Evolutionary conservation across 2,329 filamentous ascomycete genomes (phyloP).

Genomic region (Xylariaceae sp.): DNA sequence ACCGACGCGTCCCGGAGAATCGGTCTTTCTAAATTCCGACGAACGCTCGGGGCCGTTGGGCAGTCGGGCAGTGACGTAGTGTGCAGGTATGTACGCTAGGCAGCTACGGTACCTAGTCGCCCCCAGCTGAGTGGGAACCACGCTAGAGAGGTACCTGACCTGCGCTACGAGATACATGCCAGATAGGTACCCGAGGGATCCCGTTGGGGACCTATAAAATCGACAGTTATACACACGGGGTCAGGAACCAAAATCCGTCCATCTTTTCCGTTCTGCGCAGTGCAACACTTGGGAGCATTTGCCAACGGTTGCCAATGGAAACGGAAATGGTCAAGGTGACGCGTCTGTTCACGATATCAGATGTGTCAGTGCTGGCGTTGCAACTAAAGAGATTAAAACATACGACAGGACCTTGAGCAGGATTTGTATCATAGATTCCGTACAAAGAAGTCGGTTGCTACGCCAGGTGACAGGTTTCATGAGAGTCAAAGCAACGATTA

Average conservation of each 20-base stretch:
- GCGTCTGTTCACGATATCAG: not conserved
- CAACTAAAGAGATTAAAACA: not conserved
- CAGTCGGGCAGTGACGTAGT: not conserved
- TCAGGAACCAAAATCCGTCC: not conserved
- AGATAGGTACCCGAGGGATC: not conserved
- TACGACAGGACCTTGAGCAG: not conserved
- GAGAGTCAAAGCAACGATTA: not conserved
- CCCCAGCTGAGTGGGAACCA: not conserved
- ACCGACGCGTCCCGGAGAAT: slow-evolving; percentile 25
- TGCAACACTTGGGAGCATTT: not conserved
- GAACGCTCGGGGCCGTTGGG: not conserved
- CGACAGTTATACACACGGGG: not conserved
- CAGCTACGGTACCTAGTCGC: not conserved
- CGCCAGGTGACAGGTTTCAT: not conserved
- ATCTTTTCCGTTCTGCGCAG: too few species aligned
- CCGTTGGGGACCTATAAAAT: not conserved
- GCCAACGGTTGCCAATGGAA: not conserved
- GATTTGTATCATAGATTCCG: not conserved
- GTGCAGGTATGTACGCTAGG: not conserved
- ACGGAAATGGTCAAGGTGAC: not conserved
- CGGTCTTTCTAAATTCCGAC: slow-evolving; percentile 26
- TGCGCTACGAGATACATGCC: not conserved
- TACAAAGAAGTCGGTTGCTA: not conserved
- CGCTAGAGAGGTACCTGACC: not conserved
- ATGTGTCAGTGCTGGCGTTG: not conserved